Base-by-base conservation (phyloP, 1,139 yeast species). In the Debaryomycetaceae sp. region DNA sequence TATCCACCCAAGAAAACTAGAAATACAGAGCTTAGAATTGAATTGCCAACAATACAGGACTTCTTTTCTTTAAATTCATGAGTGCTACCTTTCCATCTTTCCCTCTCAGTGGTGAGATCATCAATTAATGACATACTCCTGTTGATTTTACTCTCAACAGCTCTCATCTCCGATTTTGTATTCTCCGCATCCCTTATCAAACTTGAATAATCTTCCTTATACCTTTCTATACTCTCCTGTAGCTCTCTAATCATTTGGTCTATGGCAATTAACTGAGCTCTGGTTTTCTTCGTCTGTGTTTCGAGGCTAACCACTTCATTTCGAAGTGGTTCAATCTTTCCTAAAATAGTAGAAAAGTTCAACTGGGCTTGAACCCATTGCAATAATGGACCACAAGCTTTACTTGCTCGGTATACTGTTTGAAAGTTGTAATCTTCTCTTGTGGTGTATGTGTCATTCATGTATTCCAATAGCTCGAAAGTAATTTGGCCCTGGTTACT, bases 361-460 rank as follows among this genome's bases (percentile, higher is more conserved):
- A 90, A 72, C 52, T 93, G 98, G 0, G 98, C 98, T 47, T 76
- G 75, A 0, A 90, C 95, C 99, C 99, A 93, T 50, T 83, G 84
- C 27, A 87, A 62, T 41, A 93, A 68, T 0, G 99, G 99, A 0
- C 97, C 98, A 69, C 97, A 90, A 0, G 98, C 97, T 58, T 87
- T 89, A 65, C 96, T 86, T 3, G 98, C 98, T 42, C 97, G 72
- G 56, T 87, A 81, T 0, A 88, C 97, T 0, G 85, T 67, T 44
- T 85, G 93, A 56, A 69, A 86, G 39, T 78, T 88, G 57, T 78
- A 91, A 43, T 80, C 86, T 0, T 83, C 77, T 44, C 83, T 67
- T 0, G 84, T 66, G 24, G 91, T 65, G 55, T 87, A 93, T 0
- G 69, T 72, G 1, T 63, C 56, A 43, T 81, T 83, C 85, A 88